These are phyloP conservation scores for Azolla pinnata DNA, from an alignment of 75 land plant genomes.

Conservation along the genomic window DNA sequence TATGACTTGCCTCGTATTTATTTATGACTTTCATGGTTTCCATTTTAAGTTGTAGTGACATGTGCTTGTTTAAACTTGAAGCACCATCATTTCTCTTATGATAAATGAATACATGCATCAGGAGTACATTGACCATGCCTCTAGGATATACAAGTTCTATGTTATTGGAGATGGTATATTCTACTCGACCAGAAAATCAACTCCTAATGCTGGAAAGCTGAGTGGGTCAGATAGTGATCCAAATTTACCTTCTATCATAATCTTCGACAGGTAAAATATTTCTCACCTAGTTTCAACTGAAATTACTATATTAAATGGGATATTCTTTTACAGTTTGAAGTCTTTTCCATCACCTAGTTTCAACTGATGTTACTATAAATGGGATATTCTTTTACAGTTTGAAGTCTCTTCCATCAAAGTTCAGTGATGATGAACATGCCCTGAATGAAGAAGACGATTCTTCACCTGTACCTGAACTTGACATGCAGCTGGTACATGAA, in stretches of 20 bases:
- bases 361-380: not conserved
- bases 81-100: not conserved
- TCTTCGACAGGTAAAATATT: slow-evolving; percentile 70
- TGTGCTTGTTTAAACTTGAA: too few relatives aligned
- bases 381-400: slow-evolving; percentile 34
- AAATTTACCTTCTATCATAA: slow-evolving; percentile 32
- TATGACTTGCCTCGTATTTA: too few relatives aligned
- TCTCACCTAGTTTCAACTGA: not conserved
- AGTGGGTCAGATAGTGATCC: slow-evolving; percentile 23
- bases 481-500: slow-evolving; percentile 47
- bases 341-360: slow-evolving; percentile 40
- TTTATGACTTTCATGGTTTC: too few relatives aligned
- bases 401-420: slow-evolving; percentile 61
- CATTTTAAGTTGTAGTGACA: too few relatives aligned
- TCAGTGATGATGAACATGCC: slow-evolving; percentile 24
- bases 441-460: slow-evolving; percentile 3
- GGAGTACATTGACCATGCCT: slow-evolving; percentile 94
- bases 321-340: slow-evolving; percentile 50
- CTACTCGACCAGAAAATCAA: slow-evolving; percentile 72
- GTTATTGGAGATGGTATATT: slow-evolving; percentile 64
- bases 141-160: slow-evolving; percentile 70
- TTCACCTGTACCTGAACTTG: slow-evolving; percentile 26
- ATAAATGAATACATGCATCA: slow-evolving; percentile 14
- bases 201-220: slow-evolving; percentile 53
- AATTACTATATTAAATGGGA: not conserved